Base-by-base conservation (phyloP, 2,329 filamentous ascomycete species). In the Epichloe gansuensis region DNA sequence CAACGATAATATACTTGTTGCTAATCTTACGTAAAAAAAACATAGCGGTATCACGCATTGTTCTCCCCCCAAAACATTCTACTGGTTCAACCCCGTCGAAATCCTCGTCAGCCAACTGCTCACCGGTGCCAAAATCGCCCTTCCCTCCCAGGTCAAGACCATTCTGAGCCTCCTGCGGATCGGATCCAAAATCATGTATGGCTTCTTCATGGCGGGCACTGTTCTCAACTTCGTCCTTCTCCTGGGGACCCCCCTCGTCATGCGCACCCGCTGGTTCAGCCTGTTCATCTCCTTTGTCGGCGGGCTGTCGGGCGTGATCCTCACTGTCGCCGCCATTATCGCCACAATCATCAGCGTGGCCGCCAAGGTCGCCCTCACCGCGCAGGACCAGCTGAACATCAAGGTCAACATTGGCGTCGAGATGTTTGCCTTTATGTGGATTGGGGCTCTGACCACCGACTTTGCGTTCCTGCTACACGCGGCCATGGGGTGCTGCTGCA, bases 371-470 rank as follows among this genome's bases (percentile, higher is more conserved):
- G 87, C 87, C 51, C 81, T 94, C 59, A 81, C 81, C 23, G 76
- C 76, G 4, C 81, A 86, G 61, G 75, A 77, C 2, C 81, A 87
- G 53, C 72, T 96, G 50, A 93, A 95, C 66, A 89, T 96, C 59
- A 65, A 70, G 9, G 86, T 84, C 3, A 69, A 76, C 3, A 71
- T 95, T 36, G 89, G 89, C 5, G 68, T 66, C 38, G 76, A 80
- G 58, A 90, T 95, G 85, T 79, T 95, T 61, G 85, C 72, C 0
- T 94, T 95, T 63, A 91, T 95, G 84, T 97, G 91, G 90, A 77
- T 89, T 31, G 87, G 84, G 0, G 77, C 82, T 0, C 79, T 74
- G 0, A 79, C 84, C 54, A 78, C 80, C 1, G 68, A 88, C 5
- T 61, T 90, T 21, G 84, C 84, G 0, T 90, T 87, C 60, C 64